Evolutionary conservation across 2,329 filamentous ascomycete genomes (phyloP).

Genomic region (Pseudogymnoascus sp.): DNA sequence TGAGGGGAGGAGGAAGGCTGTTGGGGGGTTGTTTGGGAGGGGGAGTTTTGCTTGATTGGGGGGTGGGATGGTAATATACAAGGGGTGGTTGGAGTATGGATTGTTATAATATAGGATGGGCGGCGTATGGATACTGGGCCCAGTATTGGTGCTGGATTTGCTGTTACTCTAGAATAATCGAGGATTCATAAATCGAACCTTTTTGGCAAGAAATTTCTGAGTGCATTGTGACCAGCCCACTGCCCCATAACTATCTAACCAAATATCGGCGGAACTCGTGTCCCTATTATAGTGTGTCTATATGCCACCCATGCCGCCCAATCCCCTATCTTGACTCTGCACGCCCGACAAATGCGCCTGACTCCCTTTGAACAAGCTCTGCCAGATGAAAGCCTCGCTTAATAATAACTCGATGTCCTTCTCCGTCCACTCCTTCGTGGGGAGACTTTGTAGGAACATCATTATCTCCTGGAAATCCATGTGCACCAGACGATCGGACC

Average conservation of each 20-base stretch:
- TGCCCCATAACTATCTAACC: conserved; percentile 2
- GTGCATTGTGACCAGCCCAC: conserved; percentile 11
- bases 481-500: conserved; percentile 88
- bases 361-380: conserved; percentile 91
- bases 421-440: conserved; percentile 90
- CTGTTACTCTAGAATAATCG: conserved; percentile 23
- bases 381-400: conserved; percentile 98
- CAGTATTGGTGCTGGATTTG: not conserved
- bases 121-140: not conserved
- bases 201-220: conserved; percentile 4
- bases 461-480: conserved; percentile 99
- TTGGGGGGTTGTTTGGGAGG: conserved; percentile 52
- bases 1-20: conserved; percentile 49
- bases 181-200: conserved; percentile 22
- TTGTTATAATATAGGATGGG: not conserved
- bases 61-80: not conserved
- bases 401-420: conserved; percentile 95
- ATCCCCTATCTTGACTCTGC: conserved; percentile 4
- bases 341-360: conserved; percentile 72
- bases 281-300: conserved; percentile 5
- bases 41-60: conserved; percentile 42
- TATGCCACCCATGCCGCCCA: conserved; percentile 7
- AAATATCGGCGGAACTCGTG: not conserved
- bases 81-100: not conserved
- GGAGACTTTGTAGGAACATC: conserved; percentile 97